phyloP scores from a whole-genome alignment of 2,329 filamentous ascomycete genomes.

The Fusarium graminum region DNA sequence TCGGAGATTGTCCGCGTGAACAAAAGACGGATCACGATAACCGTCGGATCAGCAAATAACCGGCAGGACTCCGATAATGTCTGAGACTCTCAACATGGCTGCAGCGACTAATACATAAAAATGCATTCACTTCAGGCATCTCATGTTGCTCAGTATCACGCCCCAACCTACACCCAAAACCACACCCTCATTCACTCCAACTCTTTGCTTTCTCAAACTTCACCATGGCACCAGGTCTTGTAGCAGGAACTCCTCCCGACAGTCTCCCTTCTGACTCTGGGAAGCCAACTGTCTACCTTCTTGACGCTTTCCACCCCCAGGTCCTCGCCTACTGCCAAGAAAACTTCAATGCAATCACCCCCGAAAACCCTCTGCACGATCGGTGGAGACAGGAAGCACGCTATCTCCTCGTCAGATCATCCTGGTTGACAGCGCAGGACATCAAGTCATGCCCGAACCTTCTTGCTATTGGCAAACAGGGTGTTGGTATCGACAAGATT shows the following conservation, averaged over 20 bases:
- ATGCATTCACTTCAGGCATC: slow-evolving; percentile 6
- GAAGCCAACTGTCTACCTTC: slow-evolving; percentile 57
- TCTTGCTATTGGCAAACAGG: slow-evolving; percentile 61
- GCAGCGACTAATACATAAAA: slow-evolving; percentile 10
- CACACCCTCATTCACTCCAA: not conserved
- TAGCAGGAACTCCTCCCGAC: slow-evolving; percentile 16
- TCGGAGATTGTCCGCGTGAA: slow-evolving; percentile 11
- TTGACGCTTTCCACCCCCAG: slow-evolving; percentile 56
- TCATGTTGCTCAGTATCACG: not conserved
- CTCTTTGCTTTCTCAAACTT: not conserved
- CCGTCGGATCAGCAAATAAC: not conserved
- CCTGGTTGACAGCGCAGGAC: slow-evolving; percentile 55
- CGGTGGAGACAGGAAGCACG: slow-evolving; percentile 59
- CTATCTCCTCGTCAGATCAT: slow-evolving; percentile 56
- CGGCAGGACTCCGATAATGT: not conserved
- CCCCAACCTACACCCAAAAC: not conserved
- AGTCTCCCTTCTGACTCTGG: not conserved
- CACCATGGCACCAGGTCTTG: slow-evolving; percentile 25
- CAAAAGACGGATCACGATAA: not conserved
- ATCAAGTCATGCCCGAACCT: slow-evolving; percentile 54
- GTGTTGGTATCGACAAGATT: slow-evolving; percentile 62
- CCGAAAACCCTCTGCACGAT: slow-evolving; percentile 51
- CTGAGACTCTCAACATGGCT: rapidly evolving
- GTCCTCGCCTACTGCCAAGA: slow-evolving; percentile 54
- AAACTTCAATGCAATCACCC: slow-evolving; percentile 56